phyloP scores from a whole-genome alignment of 352 stramenopile genomes.

The Plasmopara viticola region DNA sequence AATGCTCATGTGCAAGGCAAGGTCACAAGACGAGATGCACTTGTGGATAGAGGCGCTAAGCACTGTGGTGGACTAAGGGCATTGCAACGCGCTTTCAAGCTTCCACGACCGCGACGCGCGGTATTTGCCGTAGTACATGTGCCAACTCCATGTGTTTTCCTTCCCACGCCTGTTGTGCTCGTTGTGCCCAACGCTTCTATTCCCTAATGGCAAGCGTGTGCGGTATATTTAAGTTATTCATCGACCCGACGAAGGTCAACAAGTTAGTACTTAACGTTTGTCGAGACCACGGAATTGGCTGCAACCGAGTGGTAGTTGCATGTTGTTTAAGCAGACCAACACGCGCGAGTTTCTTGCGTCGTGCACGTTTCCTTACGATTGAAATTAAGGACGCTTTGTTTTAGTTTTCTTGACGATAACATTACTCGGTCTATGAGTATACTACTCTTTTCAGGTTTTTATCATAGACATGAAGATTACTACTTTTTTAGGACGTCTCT shows the following conservation, averaged over 20 bases:
- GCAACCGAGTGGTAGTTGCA: constrained; percentile 37
- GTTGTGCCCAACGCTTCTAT: constrained; percentile 16
- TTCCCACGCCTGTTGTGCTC: neutral
- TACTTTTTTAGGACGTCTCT: neutral
- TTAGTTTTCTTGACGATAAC: too few relatives aligned
- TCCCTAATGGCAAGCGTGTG: constrained; percentile 20
- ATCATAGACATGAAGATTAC: too few relatives aligned
- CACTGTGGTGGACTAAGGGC: constrained; percentile 40
- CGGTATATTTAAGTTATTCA: constrained; percentile 50
- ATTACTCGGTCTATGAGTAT: too few relatives aligned
- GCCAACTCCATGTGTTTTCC: constrained; percentile 17
- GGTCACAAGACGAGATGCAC: constrained; percentile 69
- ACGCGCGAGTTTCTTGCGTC: neutral
- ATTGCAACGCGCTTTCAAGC: neutral
- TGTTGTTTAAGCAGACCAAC: constrained; percentile 13
- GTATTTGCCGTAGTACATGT: constrained; percentile 41
- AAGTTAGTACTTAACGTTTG: constrained; percentile 38
- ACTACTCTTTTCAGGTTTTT: too few relatives aligned
- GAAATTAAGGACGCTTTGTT: too few relatives aligned
- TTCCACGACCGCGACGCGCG: constrained; percentile 17
- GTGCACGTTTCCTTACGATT: too few relatives aligned
- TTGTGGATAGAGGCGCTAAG: constrained; percentile 64
- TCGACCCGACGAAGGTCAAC: constrained; percentile 9
- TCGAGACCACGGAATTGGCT: constrained; percentile 23
- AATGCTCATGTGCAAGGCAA: constrained; percentile 57